Conservation (phyloP, 306 rosid species). For the Cotoneaster glaucophyllus region DNA sequence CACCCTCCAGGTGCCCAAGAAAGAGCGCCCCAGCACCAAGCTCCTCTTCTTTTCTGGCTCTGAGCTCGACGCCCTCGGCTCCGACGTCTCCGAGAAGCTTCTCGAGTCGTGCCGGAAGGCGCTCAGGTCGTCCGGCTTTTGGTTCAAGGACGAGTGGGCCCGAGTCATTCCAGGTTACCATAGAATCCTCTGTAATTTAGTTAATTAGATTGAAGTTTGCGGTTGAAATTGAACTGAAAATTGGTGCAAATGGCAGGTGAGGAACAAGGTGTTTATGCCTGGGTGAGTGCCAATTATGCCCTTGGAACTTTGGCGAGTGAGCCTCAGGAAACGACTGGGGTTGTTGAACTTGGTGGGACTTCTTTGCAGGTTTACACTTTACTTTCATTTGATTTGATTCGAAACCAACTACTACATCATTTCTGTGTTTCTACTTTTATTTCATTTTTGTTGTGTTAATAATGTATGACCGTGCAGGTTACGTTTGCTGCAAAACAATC, state of each 20-base stretch:
- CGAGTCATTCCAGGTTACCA: conserved; percentile 9
- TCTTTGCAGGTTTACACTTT: conserved; percentile 40
- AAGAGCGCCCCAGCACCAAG: conserved; percentile 30
- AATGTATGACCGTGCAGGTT: conserved; percentile 16
- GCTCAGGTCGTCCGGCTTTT: conserved; percentile 33
- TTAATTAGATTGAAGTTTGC: too few relatives aligned
- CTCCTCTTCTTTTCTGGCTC: conserved; percentile 20
- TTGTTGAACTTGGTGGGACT: conserved; percentile 53
- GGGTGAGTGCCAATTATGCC: conserved; percentile 52
- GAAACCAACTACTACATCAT: background rate
- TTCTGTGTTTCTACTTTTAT: background rate
- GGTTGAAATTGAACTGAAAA: background rate
- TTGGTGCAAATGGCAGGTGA: conserved; percentile 19
- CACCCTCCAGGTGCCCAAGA: conserved; percentile 24
- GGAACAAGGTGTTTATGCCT: conserved; percentile 42
- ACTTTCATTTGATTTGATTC: conserved; percentile 10
- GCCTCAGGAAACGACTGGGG: conserved; percentile 39
- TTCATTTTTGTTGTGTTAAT: background rate
- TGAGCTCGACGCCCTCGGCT: conserved; percentile 24
- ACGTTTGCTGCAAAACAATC: conserved; percentile 25
- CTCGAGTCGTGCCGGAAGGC: conserved; percentile 32
- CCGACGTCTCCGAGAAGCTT: conserved; percentile 15
- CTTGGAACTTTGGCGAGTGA: conserved; percentile 46
- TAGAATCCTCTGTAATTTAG: background rate
- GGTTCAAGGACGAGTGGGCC: conserved; percentile 47